phyloP scores from a whole-genome alignment of 2,329 filamentous ascomycete genomes.

The Fusarium citri region DNA sequence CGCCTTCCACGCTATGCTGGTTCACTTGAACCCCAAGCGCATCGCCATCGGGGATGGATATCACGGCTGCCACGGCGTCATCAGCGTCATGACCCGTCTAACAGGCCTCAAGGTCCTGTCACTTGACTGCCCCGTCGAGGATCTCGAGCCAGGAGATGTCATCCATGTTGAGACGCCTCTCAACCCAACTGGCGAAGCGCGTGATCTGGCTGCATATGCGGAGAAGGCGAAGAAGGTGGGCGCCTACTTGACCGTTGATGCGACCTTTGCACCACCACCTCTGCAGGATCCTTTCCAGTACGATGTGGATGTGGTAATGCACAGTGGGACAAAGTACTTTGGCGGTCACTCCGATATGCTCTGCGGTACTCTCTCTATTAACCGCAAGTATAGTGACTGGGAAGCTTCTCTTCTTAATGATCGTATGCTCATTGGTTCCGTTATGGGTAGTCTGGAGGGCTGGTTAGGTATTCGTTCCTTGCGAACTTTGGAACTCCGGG shows the following conservation, averaged over 20 bases:
- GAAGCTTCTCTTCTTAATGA: constrained; percentile 72
- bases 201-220: constrained; percentile 77
- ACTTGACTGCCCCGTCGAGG: constrained; percentile 73
- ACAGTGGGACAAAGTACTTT: constrained; percentile 95
- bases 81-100: constrained; percentile 78
- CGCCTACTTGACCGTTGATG: constrained; percentile 84
- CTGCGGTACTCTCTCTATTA: constrained; percentile 82
- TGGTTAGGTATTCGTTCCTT: constrained; percentile 92
- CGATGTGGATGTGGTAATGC: constrained; percentile 90
- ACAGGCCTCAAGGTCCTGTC: constrained; percentile 79
- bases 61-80: constrained; percentile 92
- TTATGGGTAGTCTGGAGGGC: constrained; percentile 90
- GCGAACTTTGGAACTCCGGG: constrained; percentile 85
- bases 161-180: constrained; percentile 94
- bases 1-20: constrained; percentile 87
- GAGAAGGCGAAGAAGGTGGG: constrained; percentile 77
- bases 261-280: constrained; percentile 92
- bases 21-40: constrained; percentile 84
- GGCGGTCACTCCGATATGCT: constrained; percentile 95
- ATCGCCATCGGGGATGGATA: constrained; percentile 89
- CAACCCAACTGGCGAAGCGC: constrained; percentile 88
- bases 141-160: constrained; percentile 81
- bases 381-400: constrained; percentile 67
- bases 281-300: constrained; percentile 85
- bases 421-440: constrained; percentile 79